phyloP scores from a whole-genome alignment of 148 eudicot genomes.

The Dysphania ambrosioides region DNA sequence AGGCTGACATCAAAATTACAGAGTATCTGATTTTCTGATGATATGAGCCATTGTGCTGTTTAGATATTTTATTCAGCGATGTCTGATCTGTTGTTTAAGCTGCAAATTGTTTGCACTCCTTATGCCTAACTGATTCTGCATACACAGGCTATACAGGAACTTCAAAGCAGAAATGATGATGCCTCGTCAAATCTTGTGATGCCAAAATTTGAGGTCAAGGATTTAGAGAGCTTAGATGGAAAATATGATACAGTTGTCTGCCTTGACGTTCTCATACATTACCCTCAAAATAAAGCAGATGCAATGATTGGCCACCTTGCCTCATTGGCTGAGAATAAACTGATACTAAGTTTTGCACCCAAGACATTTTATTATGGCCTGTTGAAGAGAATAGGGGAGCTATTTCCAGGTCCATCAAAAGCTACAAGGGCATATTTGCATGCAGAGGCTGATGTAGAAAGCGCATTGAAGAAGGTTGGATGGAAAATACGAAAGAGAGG shows the following conservation, averaged over 20 bases:
- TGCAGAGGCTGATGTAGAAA: constrained; percentile 88
- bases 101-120: background rate
- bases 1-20: background rate
- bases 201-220: constrained; percentile 92
- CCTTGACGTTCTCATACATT: constrained; percentile 89
- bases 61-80: background rate
- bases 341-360: constrained; percentile 91
- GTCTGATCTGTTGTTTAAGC: background rate
- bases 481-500: constrained; percentile 89
- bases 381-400: constrained; percentile 89
- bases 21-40: background rate
- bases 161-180: constrained; percentile 36
- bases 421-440: constrained; percentile 98
- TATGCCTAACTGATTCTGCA: background rate
- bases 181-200: constrained; percentile 38
- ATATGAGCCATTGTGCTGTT: background rate
- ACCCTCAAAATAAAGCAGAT: constrained; percentile 94
- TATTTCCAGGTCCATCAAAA: constrained; percentile 94
- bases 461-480: constrained; percentile 74
- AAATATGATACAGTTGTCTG: constrained; percentile 89
- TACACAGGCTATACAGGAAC: constrained; percentile 72
- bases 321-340: constrained; percentile 72
- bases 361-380: constrained; percentile 74
- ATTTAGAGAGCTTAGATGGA: constrained; percentile 84
- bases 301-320: constrained; percentile 95